These are phyloP conservation scores for Ustilago tritici DNA, from an alignment of 1,284 basidiomycete genomes.

Conservation along the genomic window DNA sequence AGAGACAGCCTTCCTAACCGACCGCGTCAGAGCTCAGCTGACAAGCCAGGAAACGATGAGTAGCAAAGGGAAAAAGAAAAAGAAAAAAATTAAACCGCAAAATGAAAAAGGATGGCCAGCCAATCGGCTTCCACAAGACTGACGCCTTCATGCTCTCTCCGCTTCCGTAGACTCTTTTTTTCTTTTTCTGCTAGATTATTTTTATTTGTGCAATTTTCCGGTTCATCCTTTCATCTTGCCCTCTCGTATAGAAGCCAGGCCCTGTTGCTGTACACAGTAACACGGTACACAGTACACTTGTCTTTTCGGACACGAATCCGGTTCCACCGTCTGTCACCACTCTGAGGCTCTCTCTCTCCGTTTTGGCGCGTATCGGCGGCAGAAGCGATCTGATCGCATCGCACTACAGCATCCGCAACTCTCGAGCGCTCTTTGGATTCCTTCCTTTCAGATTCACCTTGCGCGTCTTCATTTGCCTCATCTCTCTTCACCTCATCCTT, in stretches of 20 bases:
- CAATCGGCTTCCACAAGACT: not conserved
- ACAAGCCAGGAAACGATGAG: not conserved
- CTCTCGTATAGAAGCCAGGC: too few species aligned
- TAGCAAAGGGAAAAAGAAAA: not conserved
- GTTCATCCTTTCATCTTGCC: not conserved
- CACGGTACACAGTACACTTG: too few species aligned
- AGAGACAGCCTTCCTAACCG: not conserved
- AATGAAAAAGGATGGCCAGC: not conserved
- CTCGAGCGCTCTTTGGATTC: not conserved
- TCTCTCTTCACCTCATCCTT: conserved; percentile 5
- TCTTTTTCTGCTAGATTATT: not conserved
- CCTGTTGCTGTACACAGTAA: too few species aligned
- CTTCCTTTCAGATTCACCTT: not conserved
- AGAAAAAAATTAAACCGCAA: not conserved
- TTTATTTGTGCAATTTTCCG: not conserved
- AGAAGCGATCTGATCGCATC: conserved; percentile 18
- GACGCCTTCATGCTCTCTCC: conserved; percentile 3
- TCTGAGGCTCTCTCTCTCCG: not conserved
- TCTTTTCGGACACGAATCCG: conserved; percentile 13
- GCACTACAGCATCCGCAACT: not conserved
- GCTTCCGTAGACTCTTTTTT: not conserved
- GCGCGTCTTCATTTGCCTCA: not conserved
- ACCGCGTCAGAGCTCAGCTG: not conserved
- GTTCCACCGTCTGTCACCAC: conserved; percentile 8
- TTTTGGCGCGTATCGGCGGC: conserved; percentile 10